A percentile compares a stretch with the other conserved stretches of the same genome.
phyloP scores from a whole-genome alignment of 2,329 filamentous ascomycete species.

The Venturia oleaginea region DNA sequence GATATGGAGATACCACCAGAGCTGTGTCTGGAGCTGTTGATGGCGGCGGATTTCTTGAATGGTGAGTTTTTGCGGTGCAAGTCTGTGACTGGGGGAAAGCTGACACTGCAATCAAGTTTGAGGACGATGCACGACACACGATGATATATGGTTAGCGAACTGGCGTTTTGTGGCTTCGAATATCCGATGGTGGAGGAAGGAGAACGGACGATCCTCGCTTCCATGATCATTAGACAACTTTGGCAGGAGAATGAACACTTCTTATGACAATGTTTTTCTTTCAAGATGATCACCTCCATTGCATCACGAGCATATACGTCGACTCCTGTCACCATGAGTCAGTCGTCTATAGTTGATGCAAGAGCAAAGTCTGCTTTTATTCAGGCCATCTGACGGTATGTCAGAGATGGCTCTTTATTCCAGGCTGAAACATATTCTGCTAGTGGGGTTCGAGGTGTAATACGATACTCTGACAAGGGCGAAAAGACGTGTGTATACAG shows the following conservation, averaged over 20 bases:
- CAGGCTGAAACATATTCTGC: background rate
- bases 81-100: background rate
- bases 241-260: background rate
- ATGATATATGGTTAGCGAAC: background rate
- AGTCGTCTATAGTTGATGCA: conserved; percentile 19
- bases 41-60: conserved; percentile 69
- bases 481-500: too few species aligned
- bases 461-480: too few species aligned
- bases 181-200: background rate
- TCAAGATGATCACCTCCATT: background rate
- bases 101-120: background rate
- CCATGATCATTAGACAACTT: background rate
- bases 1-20: conserved; percentile 76
- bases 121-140: background rate
- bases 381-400: background rate
- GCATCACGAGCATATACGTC: conserved; percentile 20
- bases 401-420: conserved; percentile 6
- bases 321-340: conserved; percentile 15
- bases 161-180: background rate
- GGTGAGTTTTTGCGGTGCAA: conserved; percentile 31
- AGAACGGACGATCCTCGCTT: too few species aligned
- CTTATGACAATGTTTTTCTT: background rate
- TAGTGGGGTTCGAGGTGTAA: too few species aligned
- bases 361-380: conserved; percentile 14
- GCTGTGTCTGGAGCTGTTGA: conserved; percentile 66